Evolutionary conservation across 306 rosid genomes (phyloP), one percentile per base, ranked within the genome.

Genomic region (Citrullus amarus): DNA sequence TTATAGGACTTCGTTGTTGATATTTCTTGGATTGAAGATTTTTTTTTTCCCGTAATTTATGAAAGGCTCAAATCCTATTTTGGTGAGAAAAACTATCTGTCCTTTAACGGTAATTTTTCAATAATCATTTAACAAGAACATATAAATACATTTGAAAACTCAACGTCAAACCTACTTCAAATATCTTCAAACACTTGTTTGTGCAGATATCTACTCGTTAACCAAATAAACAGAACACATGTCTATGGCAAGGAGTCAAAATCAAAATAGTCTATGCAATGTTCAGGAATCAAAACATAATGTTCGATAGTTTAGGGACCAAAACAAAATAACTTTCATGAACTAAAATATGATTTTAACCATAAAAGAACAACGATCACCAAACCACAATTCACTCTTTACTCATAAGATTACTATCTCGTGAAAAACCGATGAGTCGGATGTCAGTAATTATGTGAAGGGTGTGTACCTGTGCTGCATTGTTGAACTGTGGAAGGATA

Each of bases 401-500:
- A 10, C 73, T 69, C 56, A 6, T 69, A 13, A 67, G n/a, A 20
- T 5, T 69, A 69, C 36, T 43, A 66, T 36, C 50, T 10, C 9
- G 18, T 43, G 55, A n/a, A 20, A 69, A 43, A 41, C n/a, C 36
- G 4, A 43, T 69, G 0, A 10, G 36, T 2, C 9, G 8, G 55
- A 69, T 22, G 22, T 8, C 6, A 2, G 55, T n/a, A 43, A 69
- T 10, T 69, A 69, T n/a, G 55, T 46, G 30, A 11, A 43, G 18
- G 36, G 75, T 4, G 54, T 39, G 56, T 43, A 84, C 98, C 93
- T 94, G 97, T 6, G 93, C 97, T 53, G 98, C 97, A 36, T 94
- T 87, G 85, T 92, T 92, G 86, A 94, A 94, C 76, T 91, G 82
- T 4, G 96, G 98, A 87, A 86, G 97, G 54, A 84, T 50, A 84